phyloP scores from a whole-genome alignment of 176 grass and related monocot species.

The Triticum turgidum region DNA sequence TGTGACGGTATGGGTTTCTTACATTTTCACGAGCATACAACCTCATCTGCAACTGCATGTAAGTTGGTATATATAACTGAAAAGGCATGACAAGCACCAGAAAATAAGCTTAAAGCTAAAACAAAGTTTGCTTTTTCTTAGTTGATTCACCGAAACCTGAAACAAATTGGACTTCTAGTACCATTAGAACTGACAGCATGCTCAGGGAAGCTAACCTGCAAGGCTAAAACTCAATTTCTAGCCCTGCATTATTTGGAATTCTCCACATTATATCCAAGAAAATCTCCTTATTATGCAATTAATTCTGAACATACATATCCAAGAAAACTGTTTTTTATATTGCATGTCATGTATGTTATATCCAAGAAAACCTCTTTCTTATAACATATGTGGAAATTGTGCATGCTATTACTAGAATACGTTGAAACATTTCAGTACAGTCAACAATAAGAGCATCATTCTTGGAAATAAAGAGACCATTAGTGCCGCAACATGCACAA shows the following conservation, averaged over 20 bases:
- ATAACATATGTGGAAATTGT: background rate
- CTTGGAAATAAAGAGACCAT: background rate
- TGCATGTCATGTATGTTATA: background rate
- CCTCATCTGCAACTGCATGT: background rate
- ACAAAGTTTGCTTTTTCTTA: background rate
- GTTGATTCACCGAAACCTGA: background rate
- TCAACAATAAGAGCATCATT: background rate
- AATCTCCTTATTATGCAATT: background rate
- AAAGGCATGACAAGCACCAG: background rate
- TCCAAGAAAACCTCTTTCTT: background rate
- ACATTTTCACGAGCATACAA: slow-evolving; percentile 6
- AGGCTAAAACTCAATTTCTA: background rate
- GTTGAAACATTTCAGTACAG: background rate
- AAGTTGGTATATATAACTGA: slow-evolving; percentile 19
- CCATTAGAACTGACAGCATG: background rate
- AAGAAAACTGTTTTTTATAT: background rate
- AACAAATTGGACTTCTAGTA: background rate
- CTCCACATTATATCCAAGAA: background rate
- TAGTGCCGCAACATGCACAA: background rate
- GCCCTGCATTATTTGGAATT: background rate
- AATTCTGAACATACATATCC: background rate
- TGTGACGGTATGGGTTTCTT: background rate
- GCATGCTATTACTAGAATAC: background rate
- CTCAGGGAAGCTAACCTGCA: background rate
- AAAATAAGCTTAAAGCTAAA: background rate